phyloP scores from a whole-genome alignment of 805 yeast species.

The Pichia occidentalis region DNA sequence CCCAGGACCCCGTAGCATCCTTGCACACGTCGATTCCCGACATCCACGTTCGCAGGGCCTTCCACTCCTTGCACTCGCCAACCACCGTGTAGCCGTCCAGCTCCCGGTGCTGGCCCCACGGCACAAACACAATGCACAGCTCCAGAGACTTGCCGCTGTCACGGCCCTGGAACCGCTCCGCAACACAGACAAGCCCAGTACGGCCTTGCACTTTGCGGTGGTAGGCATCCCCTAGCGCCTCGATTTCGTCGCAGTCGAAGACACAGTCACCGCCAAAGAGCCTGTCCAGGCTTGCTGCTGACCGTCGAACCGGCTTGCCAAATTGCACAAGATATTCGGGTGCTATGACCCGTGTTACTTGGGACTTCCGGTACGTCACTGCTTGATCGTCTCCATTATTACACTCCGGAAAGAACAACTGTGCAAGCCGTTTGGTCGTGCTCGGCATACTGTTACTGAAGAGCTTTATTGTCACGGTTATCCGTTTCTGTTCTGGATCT shows the following conservation, averaged over 20 bases:
- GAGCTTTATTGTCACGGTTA: conserved; percentile 8
- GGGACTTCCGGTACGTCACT: conserved; percentile 15
- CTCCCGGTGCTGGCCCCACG: conserved; percentile 15
- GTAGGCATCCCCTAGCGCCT: conserved; percentile 1
- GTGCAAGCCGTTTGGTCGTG: conserved; percentile 2
- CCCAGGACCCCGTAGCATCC: conserved; percentile 10
- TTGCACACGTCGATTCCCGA: conserved; percentile 16
- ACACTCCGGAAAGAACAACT: conserved; percentile 4
- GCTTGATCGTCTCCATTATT: background rate
- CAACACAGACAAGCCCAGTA: conserved; percentile 16
- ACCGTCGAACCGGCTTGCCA: conserved; percentile 18
- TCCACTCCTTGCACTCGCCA: conserved; percentile 21
- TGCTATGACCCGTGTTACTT: conserved; percentile 22
- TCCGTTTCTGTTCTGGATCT: too few species aligned
- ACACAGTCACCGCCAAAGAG: too few species aligned
- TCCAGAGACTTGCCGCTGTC: conserved; percentile 13
- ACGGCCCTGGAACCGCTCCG: conserved; percentile 8
- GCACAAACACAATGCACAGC: conserved; percentile 22
- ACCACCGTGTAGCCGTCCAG: conserved; percentile 19
- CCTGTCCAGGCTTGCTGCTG: background rate
- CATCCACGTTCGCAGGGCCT: conserved; percentile 4
- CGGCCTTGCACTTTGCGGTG: conserved; percentile 1
- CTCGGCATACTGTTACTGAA: conserved; percentile 9
- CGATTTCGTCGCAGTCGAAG: conserved; percentile 12
- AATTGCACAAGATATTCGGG: conserved; percentile 27